These are phyloP conservation scores for Annulohypoxylon moriforme DNA, from an alignment of 495 filamentous ascomycete genomes.

Conservation along the genomic window DNA sequence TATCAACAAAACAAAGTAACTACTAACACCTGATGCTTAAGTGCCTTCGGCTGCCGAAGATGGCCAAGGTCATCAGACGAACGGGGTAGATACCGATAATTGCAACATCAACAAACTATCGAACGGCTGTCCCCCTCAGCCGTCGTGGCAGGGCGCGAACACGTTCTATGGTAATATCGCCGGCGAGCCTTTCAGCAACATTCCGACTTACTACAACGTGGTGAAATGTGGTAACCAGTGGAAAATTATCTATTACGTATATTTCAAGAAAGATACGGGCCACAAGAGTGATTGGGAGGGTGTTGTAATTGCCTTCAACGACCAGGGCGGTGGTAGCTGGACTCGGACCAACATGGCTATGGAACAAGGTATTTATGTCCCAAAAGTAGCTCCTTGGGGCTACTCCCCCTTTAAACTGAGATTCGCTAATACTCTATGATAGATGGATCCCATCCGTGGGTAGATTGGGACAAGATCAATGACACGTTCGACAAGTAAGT, in stretches of 20 bases:
- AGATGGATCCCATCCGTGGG: background rate
- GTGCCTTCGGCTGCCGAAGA: background rate
- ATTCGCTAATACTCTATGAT: background rate
- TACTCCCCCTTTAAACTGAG: background rate
- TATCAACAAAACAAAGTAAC: background rate
- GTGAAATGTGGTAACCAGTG: background rate
- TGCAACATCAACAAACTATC: background rate
- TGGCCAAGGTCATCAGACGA: background rate
- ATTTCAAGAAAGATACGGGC: constrained; percentile 6
- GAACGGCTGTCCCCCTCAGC: background rate
- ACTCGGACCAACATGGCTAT: background rate
- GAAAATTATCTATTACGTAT: constrained; percentile 1
- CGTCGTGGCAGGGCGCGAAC: background rate
- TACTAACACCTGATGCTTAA: background rate
- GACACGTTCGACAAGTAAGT: background rate
- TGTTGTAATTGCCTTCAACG: constrained; percentile 4
- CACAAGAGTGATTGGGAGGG: constrained; percentile 7
- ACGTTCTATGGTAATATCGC: background rate
- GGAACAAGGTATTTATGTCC: background rate
- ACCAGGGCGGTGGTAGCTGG: background rate
- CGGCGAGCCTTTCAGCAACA: background rate
- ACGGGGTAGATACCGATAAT: background rate
- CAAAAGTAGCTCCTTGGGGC: no score
- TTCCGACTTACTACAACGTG: background rate
- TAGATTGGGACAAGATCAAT: background rate